Conservation (phyloP, 2,329 filamentous ascomycete species). For the Ceratocystis eucalypticola region DNA sequence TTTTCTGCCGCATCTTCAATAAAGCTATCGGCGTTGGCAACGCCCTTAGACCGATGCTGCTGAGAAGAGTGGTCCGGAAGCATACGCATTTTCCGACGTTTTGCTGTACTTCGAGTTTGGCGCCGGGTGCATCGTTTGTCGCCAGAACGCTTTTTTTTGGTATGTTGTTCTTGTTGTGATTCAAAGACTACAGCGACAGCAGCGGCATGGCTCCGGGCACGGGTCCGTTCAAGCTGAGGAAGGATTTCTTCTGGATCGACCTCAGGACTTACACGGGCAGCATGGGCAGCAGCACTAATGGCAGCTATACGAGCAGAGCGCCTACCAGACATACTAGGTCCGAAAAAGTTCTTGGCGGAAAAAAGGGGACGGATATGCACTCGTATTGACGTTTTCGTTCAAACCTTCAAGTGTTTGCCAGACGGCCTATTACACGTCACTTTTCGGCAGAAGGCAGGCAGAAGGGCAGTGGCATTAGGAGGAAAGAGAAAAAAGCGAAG, state of each 20-base stretch:
- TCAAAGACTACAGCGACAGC: conserved; percentile 8
- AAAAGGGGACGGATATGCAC: neutral
- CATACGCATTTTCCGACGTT: conserved; percentile 1
- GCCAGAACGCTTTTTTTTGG: neutral
- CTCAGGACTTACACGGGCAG: neutral
- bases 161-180: neutral
- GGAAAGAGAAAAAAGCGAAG: too few species aligned
- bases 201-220: conserved; percentile 14
- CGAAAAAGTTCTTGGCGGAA: neutral
- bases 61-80: neutral
- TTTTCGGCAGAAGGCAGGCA: too few species aligned
- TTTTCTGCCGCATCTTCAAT: neutral
- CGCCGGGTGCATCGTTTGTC: neutral
- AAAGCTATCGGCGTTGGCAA: too few species aligned
- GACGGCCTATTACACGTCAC: too few species aligned
- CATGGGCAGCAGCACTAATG: conserved; percentile 1
- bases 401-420: too few species aligned
- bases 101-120: conserved; percentile 5
- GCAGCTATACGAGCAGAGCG: conserved; percentile 12
- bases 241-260: conserved; percentile 10
- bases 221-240: conserved; percentile 14
- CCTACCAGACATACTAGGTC: neutral
- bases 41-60: neutral
- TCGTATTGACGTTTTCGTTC: neutral
- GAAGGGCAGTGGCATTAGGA: too few species aligned